Evolutionary conservation across 2,329 filamentous ascomycete species (phyloP).

Genomic region (Fusarium austroafricanum): DNA sequence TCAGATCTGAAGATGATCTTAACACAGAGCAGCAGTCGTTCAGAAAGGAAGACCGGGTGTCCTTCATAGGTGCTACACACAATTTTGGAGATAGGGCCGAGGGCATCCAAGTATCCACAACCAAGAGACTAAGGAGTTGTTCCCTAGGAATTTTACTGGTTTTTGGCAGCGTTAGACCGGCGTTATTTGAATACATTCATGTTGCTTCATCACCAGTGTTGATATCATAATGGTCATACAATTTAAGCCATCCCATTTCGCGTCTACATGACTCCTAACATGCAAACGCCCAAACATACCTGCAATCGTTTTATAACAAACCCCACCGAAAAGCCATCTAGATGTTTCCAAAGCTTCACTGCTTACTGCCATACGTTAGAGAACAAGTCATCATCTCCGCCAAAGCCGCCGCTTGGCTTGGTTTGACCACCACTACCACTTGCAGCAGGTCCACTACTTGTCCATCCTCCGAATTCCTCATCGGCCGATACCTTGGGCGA

Average conservation of each 20-base stretch:
- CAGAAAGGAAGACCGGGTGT: neutral
- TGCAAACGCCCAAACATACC: slow-evolving; percentile 51
- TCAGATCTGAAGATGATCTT: neutral
- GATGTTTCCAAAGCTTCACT: slow-evolving; percentile 20
- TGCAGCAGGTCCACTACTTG: slow-evolving; percentile 70
- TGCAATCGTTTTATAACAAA: slow-evolving; percentile 43
- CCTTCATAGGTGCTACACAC: neutral
- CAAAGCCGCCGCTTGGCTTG: slow-evolving; percentile 69
- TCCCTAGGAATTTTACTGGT: slow-evolving; percentile 19
- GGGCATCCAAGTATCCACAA: neutral
- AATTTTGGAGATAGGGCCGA: neutral
- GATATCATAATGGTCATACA: slow-evolving; percentile 22
- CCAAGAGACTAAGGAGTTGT: slow-evolving; percentile 12
- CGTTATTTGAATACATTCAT: slow-evolving; percentile 40
- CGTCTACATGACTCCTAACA: slow-evolving; percentile 51
- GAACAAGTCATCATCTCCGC: slow-evolving; percentile 86
- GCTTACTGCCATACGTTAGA: slow-evolving; percentile 93
- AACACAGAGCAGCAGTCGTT: slow-evolving; percentile 4
- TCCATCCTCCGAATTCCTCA: slow-evolving; percentile 97
- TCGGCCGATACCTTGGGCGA: slow-evolving; percentile 82
- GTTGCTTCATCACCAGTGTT: slow-evolving; percentile 13
- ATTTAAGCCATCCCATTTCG: slow-evolving; percentile 37
- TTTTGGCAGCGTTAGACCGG: slow-evolving; percentile 34
- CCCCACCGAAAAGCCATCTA: slow-evolving; percentile 24
- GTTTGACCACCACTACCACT: slow-evolving; percentile 54